Conservation (phyloP, 225 moss, liverwort and hornwort genomes). For the Neckera pumila region DNA sequence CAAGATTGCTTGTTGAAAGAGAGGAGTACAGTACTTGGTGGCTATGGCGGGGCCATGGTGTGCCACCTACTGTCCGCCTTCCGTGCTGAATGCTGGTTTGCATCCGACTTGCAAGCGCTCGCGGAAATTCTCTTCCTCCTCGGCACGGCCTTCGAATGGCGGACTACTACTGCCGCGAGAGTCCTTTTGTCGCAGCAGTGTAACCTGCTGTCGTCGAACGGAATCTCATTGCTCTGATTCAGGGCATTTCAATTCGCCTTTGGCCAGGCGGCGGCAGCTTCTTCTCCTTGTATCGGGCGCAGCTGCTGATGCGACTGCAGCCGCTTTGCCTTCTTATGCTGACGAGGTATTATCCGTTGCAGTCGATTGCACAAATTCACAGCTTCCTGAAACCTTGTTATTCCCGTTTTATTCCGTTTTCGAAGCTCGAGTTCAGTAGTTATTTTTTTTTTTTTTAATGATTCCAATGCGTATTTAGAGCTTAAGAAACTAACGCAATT, state of each 20-base stretch:
- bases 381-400: background rate
- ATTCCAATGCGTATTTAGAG: background rate
- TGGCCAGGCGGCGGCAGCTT: slow-evolving; percentile 5
- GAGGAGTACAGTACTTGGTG: background rate
- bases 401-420: background rate
- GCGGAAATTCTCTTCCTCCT: background rate
- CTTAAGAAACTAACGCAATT: background rate
- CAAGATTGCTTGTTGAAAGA: background rate
- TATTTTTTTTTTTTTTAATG: background rate
- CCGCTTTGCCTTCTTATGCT: slow-evolving; percentile 9
- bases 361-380: background rate
- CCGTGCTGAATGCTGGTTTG: background rate
- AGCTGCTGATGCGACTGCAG: background rate
- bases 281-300: slow-evolving; percentile 9
- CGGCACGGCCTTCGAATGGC: background rate
- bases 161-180: background rate
- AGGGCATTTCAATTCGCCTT: background rate
- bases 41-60: slow-evolving; percentile 26
- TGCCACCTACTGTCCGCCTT: slow-evolving; percentile 3
- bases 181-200: background rate
- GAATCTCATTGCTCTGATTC: background rate
- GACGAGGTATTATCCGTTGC: slow-evolving; percentile 10
- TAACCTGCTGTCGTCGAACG: background rate
- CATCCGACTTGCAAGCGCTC: background rate
- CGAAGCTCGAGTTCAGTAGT: background rate